These are phyloP conservation scores for Juncus inflexus DNA, from an alignment of 176 grass and related monocot species.

Conservation along the genomic window DNA sequence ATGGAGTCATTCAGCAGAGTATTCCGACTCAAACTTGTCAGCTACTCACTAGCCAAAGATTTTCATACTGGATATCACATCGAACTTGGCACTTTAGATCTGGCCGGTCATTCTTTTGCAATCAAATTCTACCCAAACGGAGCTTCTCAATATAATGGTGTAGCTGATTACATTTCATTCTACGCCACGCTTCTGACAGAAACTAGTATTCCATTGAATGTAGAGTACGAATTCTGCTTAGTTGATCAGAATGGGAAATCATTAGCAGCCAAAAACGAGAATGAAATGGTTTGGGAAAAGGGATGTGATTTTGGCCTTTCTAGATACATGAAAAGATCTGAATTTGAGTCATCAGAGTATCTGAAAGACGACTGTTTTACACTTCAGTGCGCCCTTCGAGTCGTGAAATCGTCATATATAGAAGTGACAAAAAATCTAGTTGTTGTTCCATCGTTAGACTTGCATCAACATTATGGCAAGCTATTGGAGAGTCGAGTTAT, in stretches of 20 bases:
- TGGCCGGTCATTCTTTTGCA: too few species aligned
- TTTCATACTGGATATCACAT: too few species aligned
- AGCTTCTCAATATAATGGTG: too few species aligned
- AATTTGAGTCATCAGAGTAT: not conserved
- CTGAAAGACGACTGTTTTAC: not conserved
- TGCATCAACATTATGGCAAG: too few species aligned
- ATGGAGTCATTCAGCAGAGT: too few species aligned
- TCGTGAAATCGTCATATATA: not conserved
- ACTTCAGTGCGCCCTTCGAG: too few species aligned
- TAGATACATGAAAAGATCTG: not conserved
- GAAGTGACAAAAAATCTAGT: not conserved
- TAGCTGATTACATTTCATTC: not conserved
- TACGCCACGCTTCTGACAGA: not conserved
- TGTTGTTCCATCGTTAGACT: not conserved
- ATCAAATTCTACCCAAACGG: too few species aligned
- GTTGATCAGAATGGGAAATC: not conserved
- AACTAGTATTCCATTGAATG: not conserved
- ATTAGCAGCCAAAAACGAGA: not conserved
- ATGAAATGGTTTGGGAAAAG: not conserved
- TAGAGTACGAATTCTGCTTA: not conserved
- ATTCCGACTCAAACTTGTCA: too few species aligned
- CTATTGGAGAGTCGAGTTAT: constrained; percentile 4
- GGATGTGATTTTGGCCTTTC: not conserved
- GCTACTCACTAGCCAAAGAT: too few species aligned
- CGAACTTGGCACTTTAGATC: too few species aligned